These are phyloP conservation scores for Phytopythium oedochilum DNA, from an alignment of 352 stramenopile species.

Conservation along the genomic window DNA sequence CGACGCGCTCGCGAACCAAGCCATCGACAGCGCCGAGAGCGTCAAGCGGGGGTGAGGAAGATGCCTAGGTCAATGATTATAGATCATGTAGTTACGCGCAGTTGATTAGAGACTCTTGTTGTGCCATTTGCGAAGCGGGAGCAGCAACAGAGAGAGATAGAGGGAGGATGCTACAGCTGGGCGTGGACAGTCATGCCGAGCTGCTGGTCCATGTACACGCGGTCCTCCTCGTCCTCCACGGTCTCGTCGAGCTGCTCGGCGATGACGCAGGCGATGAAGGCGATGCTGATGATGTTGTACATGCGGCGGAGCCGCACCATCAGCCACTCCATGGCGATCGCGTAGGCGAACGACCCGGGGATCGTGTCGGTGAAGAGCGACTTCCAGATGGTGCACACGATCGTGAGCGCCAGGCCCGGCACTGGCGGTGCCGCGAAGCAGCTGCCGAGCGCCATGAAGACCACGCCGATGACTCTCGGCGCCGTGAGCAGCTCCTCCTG, in stretches of 20 bases:
- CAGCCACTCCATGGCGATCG: slow-evolving; percentile 47
- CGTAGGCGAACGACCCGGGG: slow-evolving; percentile 34
- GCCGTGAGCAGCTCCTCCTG: slow-evolving; percentile 32
- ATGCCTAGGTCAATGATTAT: not conserved
- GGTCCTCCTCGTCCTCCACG: slow-evolving; percentile 63
- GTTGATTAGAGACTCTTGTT: not conserved
- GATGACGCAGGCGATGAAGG: slow-evolving; percentile 61
- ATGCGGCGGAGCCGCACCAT: slow-evolving; percentile 48
- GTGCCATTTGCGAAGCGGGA: not conserved
- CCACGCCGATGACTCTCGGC: slow-evolving; percentile 31
- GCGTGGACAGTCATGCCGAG: slow-evolving; percentile 20
- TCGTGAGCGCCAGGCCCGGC: slow-evolving; percentile 29
- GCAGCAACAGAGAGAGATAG: not conserved
- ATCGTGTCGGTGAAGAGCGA: slow-evolving; percentile 35
- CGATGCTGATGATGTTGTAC: slow-evolving; percentile 60
- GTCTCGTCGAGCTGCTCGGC: slow-evolving; percentile 71
- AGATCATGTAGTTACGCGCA: not conserved
- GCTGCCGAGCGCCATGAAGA: slow-evolving; percentile 39
- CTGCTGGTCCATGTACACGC: slow-evolving; percentile 30
- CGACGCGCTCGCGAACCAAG: slow-evolving; percentile 63
- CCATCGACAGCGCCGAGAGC: slow-evolving; percentile 32
- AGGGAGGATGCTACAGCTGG: not conserved
- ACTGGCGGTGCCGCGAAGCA: slow-evolving; percentile 45
- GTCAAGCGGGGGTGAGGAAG: not conserved
- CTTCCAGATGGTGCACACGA: slow-evolving; percentile 52